Evolutionary conservation across 768 basidiomycete genomes (phyloP), one percentile per base, ranked within the genome.

Genomic region (Termitomyces titanicus): DNA sequence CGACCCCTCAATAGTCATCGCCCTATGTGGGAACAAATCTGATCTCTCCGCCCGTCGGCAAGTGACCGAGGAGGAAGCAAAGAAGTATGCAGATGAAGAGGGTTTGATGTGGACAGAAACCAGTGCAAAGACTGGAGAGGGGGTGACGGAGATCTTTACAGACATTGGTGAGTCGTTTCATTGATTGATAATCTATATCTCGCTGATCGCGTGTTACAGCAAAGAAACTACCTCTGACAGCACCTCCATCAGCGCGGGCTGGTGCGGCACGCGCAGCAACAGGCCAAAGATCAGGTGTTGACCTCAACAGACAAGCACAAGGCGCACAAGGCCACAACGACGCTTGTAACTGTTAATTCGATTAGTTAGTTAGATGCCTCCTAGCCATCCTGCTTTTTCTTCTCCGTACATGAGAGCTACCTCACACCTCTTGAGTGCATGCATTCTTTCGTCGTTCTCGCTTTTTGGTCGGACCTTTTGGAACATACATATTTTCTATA

Each of bases 1-100:
- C 54, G 96, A 98, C 69, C 95, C 96, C 7, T 91, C 88, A 42
- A 98, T 97, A 77, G 84, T 96, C 64, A 96, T 98, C 69, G 90
- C 93, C 38, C 85, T 98, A 34, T 96, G 94, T 56, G 96, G 96
- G 46, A 98, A 98, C 80, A 98, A 98, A 74, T 73, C 85, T 27
- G 96, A 98, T 72, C 76, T 98, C 24, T 78, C 84, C 38, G 88
- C 87, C 9, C 86, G 90, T 58, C 84, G 92, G 63, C 92, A 94
- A 69, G 90, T 93, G 3, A 77, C 89, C 18, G 80, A 89, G 62
- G 93, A 93, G 62, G 93, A 94, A 66, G 93, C 93, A 5, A 84
- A 91, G 79, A 92, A 92, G 73, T 95, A 92, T 64, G 93, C 93
- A 0, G 85, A 92, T 49, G 91, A 94, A 70, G 92, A 96, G 73